phyloP scores from a whole-genome alignment of 257 asterid genomes.

The Nicotiana tomentosiformis region DNA sequence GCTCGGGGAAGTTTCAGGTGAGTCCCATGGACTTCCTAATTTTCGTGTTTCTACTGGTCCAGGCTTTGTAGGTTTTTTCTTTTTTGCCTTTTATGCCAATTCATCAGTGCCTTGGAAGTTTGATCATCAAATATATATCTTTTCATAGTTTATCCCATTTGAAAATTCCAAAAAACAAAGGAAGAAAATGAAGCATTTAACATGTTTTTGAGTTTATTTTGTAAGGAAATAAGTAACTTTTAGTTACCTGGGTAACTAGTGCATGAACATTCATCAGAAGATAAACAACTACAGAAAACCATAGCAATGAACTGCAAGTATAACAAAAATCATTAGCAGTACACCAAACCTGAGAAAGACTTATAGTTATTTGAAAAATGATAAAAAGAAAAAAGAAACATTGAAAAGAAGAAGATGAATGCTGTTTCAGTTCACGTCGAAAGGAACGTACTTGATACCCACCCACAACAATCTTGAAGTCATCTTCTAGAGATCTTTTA shows the following conservation, averaged over 20 bases:
- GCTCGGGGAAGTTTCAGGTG: slow-evolving; percentile 30
- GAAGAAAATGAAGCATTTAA: background rate
- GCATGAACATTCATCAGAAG: slow-evolving; percentile 75
- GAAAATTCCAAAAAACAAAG: background rate
- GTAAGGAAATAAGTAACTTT: background rate
- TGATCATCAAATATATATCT: slow-evolving; percentile 85
- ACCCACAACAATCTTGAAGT: slow-evolving; percentile 89
- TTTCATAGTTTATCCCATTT: slow-evolving; percentile 97
- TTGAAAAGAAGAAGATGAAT: background rate
- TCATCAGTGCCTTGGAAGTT: slow-evolving; percentile 81
- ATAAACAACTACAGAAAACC: slow-evolving; percentile 67
- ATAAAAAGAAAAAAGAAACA: background rate
- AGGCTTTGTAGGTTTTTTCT: background rate
- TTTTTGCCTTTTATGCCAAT: slow-evolving; percentile 77
- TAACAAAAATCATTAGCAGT: slow-evolving; percentile 12
- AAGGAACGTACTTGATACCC: slow-evolving; percentile 63
- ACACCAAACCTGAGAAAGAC: background rate
- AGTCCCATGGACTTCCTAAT: slow-evolving; percentile 33
- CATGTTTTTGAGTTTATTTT: background rate
- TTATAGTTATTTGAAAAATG: background rate
- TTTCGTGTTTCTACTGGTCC: slow-evolving; percentile 17
- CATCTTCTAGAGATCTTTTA: slow-evolving; percentile 89
- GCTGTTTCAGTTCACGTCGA: background rate
- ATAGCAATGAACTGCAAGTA: slow-evolving; percentile 54
- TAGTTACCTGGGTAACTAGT: slow-evolving; percentile 83